phyloP scores from a whole-genome alignment of 78 protist species.

The Dictyostelium intermedium region DNA sequence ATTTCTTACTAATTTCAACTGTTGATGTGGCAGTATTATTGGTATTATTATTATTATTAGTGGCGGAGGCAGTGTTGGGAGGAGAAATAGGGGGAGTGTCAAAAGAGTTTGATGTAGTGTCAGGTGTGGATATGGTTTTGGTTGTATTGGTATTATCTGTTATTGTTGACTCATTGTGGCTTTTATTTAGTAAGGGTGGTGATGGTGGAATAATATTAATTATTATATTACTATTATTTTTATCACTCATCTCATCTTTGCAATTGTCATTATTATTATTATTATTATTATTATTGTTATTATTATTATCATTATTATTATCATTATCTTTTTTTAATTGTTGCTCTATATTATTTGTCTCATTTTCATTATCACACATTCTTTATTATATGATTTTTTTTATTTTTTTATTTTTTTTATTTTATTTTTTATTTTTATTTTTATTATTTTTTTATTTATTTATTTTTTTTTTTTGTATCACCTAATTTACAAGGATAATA shows the following conservation, averaged over 20 bases:
- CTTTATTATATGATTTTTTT: no score
- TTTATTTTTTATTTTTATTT: no score
- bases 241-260: neutral
- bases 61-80: neutral
- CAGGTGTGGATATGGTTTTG: neutral
- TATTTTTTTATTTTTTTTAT: no score
- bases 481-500: no score
- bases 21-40: neutral
- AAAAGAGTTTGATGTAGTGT: neutral
- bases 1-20: neutral
- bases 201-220: conserved; percentile 21
- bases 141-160: neutral
- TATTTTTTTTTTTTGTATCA: no score
- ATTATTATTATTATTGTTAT: neutral
- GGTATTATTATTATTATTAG: neutral
- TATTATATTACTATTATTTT: neutral
- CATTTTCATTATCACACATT: neutral
- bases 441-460: no score
- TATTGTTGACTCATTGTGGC: neutral
- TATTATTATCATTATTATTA: neutral
- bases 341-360: neutral
- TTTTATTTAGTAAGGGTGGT: neutral
- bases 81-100: neutral
- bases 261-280: neutral
- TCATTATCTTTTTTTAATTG: neutral